phyloP scores from a whole-genome alignment of 2,329 filamentous ascomycete species.

The Fusarium nodosum region DNA sequence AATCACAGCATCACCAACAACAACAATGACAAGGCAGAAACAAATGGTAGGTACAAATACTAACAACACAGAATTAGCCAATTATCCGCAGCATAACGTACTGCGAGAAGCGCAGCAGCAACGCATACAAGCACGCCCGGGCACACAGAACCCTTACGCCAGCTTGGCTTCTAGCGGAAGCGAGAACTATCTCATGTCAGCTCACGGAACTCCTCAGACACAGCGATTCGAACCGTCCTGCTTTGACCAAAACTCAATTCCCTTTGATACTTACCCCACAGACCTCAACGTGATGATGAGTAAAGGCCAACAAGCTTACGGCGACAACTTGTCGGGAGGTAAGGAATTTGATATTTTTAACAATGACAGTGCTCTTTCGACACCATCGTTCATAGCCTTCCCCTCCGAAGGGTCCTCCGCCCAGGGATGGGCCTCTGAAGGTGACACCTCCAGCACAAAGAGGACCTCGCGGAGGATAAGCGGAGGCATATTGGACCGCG shows the following conservation, averaged over 20 bases:
- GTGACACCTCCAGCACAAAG: conserved; percentile 59
- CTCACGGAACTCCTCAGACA: conserved; percentile 67
- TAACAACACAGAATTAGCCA: conserved; percentile 70
- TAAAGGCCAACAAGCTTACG: conserved; percentile 63
- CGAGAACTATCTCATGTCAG: conserved; percentile 71
- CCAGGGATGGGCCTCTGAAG: conserved; percentile 66
- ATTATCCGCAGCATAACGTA: conserved; percentile 74
- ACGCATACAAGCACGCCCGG: conserved; percentile 81
- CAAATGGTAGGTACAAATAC: conserved; percentile 65
- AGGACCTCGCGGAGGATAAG: conserved; percentile 66
- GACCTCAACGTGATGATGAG: conserved; percentile 62
- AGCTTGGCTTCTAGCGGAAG: conserved; percentile 55
- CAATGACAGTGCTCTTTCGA: conserved; percentile 62
- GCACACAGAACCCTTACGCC: conserved; percentile 60
- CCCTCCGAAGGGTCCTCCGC: conserved; percentile 62
- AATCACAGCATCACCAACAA: conserved; percentile 48
- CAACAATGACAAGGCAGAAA: conserved; percentile 51
- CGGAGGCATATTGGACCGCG: conserved; percentile 71
- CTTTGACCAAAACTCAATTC: conserved; percentile 59
- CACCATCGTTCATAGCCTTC: conserved; percentile 65
- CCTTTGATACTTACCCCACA: conserved; percentile 63
- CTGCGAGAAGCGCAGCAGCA: conserved; percentile 93
- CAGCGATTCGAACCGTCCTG: conserved; percentile 66
- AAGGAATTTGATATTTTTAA: conserved; percentile 67
- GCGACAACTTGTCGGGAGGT: conserved; percentile 57